Evolutionary conservation across 2,329 filamentous ascomycete species (phyloP).

Genomic region (Cytospora paraplurivora): DNA sequence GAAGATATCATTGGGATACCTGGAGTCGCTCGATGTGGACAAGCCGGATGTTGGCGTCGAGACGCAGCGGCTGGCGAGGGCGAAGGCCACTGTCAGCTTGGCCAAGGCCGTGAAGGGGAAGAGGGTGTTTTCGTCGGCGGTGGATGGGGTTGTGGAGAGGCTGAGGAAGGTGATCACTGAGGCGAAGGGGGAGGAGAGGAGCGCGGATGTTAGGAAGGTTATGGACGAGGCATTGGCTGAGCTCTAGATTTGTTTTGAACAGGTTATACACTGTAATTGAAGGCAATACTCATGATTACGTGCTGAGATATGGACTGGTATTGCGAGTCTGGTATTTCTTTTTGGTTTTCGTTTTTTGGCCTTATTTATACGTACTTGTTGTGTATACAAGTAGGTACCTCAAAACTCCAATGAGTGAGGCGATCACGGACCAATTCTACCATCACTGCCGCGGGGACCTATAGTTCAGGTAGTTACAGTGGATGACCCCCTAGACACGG

Average conservation of each 20-base stretch:
- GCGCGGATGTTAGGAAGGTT: slow-evolving; percentile 38
- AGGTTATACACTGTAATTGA: background rate
- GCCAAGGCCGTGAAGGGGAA: slow-evolving; percentile 47
- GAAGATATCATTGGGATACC: slow-evolving; percentile 41
- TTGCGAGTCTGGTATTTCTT: too few species aligned
- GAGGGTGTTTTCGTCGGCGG: slow-evolving; percentile 44
- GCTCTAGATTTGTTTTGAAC: background rate
- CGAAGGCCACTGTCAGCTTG: slow-evolving; percentile 48
- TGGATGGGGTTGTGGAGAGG: slow-evolving; percentile 27
- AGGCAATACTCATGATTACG: background rate
- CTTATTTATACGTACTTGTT: too few species aligned
- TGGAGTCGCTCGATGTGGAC: slow-evolving; percentile 51
- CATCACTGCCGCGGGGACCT: background rate
- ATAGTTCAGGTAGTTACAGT: background rate
- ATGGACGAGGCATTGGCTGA: slow-evolving; percentile 32
- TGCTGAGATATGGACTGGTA: background rate
- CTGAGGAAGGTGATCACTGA: slow-evolving; percentile 50
- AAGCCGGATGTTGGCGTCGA: slow-evolving; percentile 52
- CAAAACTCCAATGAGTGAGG: too few species aligned
- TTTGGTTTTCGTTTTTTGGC: too few species aligned
- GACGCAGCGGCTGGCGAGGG: slow-evolving; percentile 51
- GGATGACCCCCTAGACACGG: background rate
- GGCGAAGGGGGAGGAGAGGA: slow-evolving; percentile 37
- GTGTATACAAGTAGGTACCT: too few species aligned
- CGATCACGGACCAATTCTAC: background rate